Evolutionary conservation across 495 filamentous ascomycete species (phyloP).

Genomic region (Pseudoneurospora amorphoporcata): DNA sequence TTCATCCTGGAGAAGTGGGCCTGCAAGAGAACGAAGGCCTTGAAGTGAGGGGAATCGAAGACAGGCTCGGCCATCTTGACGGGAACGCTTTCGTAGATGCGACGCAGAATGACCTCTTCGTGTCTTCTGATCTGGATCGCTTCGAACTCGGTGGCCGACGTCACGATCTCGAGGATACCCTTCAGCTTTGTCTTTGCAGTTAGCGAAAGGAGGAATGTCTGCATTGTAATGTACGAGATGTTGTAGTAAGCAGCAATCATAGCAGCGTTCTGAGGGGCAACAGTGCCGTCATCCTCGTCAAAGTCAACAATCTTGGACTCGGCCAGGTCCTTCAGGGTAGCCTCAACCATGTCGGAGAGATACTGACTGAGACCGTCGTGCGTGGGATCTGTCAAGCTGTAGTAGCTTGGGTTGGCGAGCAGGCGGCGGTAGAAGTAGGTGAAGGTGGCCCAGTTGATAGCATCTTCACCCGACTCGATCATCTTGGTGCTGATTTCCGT

Average conservation of each 20-base stretch:
- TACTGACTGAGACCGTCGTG: slow-evolving; percentile 91
- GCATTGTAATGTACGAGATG: slow-evolving; percentile 98
- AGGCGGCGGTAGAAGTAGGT: slow-evolving; percentile 97
- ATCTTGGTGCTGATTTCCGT: slow-evolving; percentile 92
- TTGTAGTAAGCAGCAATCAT: slow-evolving; percentile 99
- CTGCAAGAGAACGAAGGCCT: slow-evolving; percentile 90
- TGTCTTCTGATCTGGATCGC: slow-evolving; percentile 89
- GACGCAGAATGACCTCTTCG: slow-evolving; percentile 77
- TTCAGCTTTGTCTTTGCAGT: slow-evolving; percentile 84
- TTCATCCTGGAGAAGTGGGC: slow-evolving; percentile 97
- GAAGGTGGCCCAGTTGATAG: slow-evolving; percentile 95
- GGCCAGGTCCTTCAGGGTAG: slow-evolving; percentile 78
- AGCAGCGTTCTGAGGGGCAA: slow-evolving; percentile 83
- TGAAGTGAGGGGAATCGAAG: slow-evolving; percentile 95
- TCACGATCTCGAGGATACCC: slow-evolving; percentile 93
- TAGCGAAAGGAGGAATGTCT: slow-evolving; percentile 96
- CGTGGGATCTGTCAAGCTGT: slow-evolving; percentile 77
- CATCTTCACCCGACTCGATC: slow-evolving; percentile 91
- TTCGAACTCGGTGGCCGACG: slow-evolving; percentile 94
- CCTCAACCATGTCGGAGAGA: slow-evolving; percentile 91
- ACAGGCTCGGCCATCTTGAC: slow-evolving; percentile 83
- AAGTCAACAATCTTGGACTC: slow-evolving; percentile 95
- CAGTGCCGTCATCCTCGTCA: slow-evolving; percentile 90
- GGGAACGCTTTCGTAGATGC: slow-evolving; percentile 87
- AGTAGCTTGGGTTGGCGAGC: slow-evolving; percentile 95